Evolutionary conservation across 257 asterid species (phyloP).

Genomic region (Penstemon newberryi): DNA sequence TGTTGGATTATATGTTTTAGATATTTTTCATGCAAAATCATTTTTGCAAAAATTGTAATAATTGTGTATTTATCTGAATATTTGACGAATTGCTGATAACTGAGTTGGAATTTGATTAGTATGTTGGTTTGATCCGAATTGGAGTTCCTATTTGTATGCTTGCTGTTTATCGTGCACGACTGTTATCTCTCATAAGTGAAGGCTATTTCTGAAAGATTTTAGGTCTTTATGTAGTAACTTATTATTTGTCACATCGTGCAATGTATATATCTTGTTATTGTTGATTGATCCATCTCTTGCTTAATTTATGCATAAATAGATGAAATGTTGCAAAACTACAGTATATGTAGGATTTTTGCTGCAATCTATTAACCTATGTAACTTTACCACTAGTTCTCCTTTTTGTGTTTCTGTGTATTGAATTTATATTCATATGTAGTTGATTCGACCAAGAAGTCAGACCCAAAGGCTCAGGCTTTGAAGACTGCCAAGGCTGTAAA

Average conservation of each 20-base stretch:
- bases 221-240: not conserved
- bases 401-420: not conserved
- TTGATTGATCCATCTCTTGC: not conserved
- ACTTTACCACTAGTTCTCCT: no score
- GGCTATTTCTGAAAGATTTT: not conserved
- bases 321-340: not conserved
- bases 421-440: conserved; percentile 22
- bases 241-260: not conserved
- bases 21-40: no score
- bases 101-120: not conserved
- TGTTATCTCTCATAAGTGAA: not conserved
- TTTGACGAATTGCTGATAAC: no score
- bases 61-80: not conserved
- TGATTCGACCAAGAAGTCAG: conserved; percentile 39
- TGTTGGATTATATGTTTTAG: not conserved
- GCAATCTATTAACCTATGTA: not conserved
- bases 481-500: conserved; percentile 55
- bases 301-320: not conserved
- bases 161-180: not conserved
- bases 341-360: not conserved
- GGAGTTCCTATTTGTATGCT: not conserved
- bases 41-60: not conserved
- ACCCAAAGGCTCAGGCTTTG: conserved; percentile 55
- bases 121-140: not conserved
- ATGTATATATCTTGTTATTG: not conserved